Evolutionary conservation across 164 flowering plant genomes (phyloP).

Genomic region (Magnolia kwangsiensis): DNA sequence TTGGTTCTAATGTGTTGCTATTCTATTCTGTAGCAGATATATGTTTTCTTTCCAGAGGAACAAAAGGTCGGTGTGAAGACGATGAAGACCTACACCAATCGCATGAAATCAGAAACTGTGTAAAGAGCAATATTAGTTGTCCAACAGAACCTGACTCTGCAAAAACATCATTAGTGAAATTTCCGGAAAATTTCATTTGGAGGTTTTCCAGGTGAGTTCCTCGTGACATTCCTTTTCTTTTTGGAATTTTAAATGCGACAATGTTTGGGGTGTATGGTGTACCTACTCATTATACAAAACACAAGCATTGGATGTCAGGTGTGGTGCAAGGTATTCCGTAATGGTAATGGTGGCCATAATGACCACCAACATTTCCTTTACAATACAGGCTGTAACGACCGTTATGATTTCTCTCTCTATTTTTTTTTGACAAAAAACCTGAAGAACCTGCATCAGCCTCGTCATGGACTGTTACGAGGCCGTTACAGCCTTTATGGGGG

Average conservation of each 20-base stretch:
- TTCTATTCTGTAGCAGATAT: constrained; percentile 43
- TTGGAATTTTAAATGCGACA: background rate
- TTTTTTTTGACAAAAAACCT: too few relatives aligned
- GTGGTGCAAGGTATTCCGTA: too few relatives aligned
- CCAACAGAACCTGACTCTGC: constrained; percentile 76
- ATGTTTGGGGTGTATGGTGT: too few relatives aligned
- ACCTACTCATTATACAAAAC: too few relatives aligned
- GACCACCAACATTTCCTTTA: too few relatives aligned
- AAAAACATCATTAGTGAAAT: constrained; percentile 46
- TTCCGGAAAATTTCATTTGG: constrained; percentile 63
- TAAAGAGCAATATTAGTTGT: constrained; percentile 69
- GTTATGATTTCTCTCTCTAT: too few relatives aligned
- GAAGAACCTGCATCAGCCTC: too few relatives aligned
- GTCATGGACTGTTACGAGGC: too few relatives aligned
- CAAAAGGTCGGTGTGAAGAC: constrained; percentile 83
- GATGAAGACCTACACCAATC: constrained; percentile 64
- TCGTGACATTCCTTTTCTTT: background rate
- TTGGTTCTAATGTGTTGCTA: background rate
- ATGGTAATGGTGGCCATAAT: too few relatives aligned
- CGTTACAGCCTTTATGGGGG: too few relatives aligned
- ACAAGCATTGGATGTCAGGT: too few relatives aligned
- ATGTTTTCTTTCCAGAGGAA: constrained; percentile 84
- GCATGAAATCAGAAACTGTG: constrained; percentile 81
- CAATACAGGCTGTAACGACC: too few relatives aligned
- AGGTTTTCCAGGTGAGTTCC: constrained; percentile 71